Conservation (phyloP, 2,329 filamentous ascomycete species). For the Didymella exigua region DNA sequence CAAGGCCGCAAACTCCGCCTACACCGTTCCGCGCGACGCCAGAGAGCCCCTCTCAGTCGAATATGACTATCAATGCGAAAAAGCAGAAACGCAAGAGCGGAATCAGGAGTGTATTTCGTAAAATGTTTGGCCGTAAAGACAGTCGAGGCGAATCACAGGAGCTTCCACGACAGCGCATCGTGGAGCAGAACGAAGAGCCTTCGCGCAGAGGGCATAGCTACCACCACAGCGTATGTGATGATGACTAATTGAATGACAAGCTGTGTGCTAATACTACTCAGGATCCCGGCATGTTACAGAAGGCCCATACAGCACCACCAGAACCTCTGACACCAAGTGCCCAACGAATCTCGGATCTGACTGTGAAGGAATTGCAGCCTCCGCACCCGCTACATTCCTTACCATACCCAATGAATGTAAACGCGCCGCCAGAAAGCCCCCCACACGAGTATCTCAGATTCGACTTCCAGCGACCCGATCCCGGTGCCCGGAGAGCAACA, state of each 20-base stretch:
- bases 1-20: constrained; percentile 30
- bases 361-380: constrained; percentile 39
- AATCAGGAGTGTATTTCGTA: constrained; percentile 44
- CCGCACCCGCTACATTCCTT: constrained; percentile 46
- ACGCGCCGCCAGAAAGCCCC: constrained; percentile 45
- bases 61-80: constrained; percentile 24
- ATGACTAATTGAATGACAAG: background rate
- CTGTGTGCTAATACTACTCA: constrained; percentile 19
- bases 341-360: constrained; percentile 45
- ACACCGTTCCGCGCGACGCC: constrained; percentile 39
- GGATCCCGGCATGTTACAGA: constrained; percentile 39
- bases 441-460: constrained; percentile 45
- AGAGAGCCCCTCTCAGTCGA: constrained; percentile 29
- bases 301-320: constrained; percentile 9
- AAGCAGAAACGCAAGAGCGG: constrained; percentile 47
- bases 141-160: constrained; percentile 32
- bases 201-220: constrained; percentile 39
- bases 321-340: constrained; percentile 21
- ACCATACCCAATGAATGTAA: constrained; percentile 51
- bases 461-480: constrained; percentile 29
- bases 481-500: constrained; percentile 43
- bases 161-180: constrained; percentile 25
- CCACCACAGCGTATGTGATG: constrained; percentile 42
- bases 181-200: constrained; percentile 24
- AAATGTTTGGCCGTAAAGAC: constrained; percentile 47